A percentile compares a stretch with the other conserved stretches of the same genome.
Evolutionary conservation across 2,329 filamentous ascomycete species (phyloP).

Genomic region (Exophiala aquamarina): DNA sequence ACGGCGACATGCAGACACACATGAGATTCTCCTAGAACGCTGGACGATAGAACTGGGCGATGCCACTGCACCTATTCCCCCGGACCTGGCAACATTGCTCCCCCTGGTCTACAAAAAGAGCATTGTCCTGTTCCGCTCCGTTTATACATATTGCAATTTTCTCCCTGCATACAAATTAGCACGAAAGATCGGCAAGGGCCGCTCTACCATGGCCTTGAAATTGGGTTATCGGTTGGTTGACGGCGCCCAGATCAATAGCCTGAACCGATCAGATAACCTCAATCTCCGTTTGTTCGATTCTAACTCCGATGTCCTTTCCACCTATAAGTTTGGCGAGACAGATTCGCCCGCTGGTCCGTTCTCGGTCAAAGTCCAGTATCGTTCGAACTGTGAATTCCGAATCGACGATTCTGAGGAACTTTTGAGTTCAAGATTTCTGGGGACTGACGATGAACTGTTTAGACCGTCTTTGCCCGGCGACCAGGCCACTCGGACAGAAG

Average conservation of each 20-base stretch:
- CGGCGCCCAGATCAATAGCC: constrained; percentile 51
- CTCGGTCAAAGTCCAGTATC: constrained; percentile 77
- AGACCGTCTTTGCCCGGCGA: constrained; percentile 70
- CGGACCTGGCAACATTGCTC: constrained; percentile 60
- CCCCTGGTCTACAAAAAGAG: constrained; percentile 96
- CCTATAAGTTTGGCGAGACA: constrained; percentile 78
- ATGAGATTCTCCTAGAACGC: constrained; percentile 82
- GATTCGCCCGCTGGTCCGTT: constrained; percentile 85
- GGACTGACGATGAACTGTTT: constrained; percentile 83
- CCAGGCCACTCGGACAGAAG: constrained; percentile 32
- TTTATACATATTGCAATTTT: constrained; percentile 79
- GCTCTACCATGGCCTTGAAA: constrained; percentile 62
- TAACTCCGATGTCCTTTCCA: constrained; percentile 64
- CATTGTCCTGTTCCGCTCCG: constrained; percentile 87
- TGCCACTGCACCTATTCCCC: constrained; percentile 41
- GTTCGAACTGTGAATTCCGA: constrained; percentile 84
- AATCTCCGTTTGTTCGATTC: constrained; percentile 68
- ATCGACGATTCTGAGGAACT: constrained; percentile 89
- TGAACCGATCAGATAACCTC: constrained; percentile 65
- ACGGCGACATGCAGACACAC: constrained; percentile 44
- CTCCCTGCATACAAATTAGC: constrained; percentile 85
- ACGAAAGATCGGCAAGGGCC: constrained; percentile 70
- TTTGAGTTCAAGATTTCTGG: constrained; percentile 90
- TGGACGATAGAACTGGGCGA: constrained; percentile 84
- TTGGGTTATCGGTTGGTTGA: constrained; percentile 78